phyloP scores from a whole-genome alignment of 176 grass and related monocot genomes.

The Zea mays region DNA sequence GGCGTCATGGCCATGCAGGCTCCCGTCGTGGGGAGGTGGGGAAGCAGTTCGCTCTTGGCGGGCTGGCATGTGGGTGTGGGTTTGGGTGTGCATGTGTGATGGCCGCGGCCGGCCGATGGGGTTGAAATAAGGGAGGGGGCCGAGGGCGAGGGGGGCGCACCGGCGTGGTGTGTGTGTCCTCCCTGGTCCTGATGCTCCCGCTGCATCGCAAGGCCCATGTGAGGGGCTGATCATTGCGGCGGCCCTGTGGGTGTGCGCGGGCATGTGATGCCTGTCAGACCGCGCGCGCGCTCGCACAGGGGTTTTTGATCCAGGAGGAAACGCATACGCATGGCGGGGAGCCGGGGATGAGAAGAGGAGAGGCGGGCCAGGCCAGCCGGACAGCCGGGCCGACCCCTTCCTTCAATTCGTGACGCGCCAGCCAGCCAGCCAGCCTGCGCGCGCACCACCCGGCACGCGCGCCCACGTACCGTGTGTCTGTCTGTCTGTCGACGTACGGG shows the following conservation, averaged over 20 bases:
- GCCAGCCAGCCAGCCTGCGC: neutral
- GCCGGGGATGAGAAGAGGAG: no score
- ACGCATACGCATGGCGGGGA: neutral
- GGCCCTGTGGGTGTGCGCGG: constrained; percentile 26
- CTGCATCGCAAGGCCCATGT: constrained; percentile 47
- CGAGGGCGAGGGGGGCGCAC: neutral
- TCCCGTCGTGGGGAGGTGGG: neutral
- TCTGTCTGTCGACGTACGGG: neutral
- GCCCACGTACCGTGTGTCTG: neutral
- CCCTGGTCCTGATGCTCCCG: constrained; percentile 41
- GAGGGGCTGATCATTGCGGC: constrained; percentile 49
- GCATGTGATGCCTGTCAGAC: constrained; percentile 62
- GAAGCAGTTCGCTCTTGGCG: neutral
- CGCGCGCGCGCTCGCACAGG: neutral
- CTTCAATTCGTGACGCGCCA: constrained; percentile 1
- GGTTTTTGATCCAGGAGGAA: neutral
- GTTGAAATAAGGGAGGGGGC: constrained; percentile 18
- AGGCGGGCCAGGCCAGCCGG: neutral
- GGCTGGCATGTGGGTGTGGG: no score
- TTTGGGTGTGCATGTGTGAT: neutral
- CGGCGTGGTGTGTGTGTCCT: constrained; percentile 12
- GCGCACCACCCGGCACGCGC: constrained; percentile 15
- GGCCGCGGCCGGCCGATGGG: neutral
- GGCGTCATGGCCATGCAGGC: constrained; percentile 26
- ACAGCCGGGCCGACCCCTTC: neutral